These are phyloP conservation scores for Fraxinus velutina DNA, from an alignment of 305 asterid genomes.

Conservation along the genomic window DNA sequence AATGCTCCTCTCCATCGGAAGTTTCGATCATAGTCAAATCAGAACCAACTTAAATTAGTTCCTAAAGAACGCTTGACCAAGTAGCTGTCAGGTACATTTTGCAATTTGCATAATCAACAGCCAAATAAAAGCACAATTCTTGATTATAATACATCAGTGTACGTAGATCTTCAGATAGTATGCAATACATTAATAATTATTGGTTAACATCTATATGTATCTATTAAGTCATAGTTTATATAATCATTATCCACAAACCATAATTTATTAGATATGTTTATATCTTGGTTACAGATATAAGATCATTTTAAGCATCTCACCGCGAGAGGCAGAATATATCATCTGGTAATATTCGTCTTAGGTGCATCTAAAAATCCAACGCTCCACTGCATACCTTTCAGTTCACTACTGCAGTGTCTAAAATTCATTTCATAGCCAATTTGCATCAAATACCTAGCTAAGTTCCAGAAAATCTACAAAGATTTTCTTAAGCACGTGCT, in stretches of 20 bases:
- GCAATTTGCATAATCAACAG: neutral
- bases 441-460: conserved; percentile 1
- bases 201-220: neutral
- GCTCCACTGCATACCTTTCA: neutral
- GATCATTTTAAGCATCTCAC: neutral
- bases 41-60: neutral
- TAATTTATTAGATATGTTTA: neutral
- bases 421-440: conserved; percentile 1
- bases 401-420: neutral
- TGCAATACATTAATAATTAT: neutral
- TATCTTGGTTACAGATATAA: neutral
- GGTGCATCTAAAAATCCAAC: neutral
- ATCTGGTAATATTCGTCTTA: neutral
- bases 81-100: neutral
- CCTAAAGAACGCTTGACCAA: neutral
- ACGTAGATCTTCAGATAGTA: neutral
- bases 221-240: neutral
- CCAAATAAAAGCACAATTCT: neutral
- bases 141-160: neutral
- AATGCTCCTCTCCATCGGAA: neutral
- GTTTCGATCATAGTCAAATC: neutral
- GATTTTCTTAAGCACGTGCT: neutral
- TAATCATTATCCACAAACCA: neutral
- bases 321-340: neutral
- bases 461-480: neutral